These are phyloP conservation scores for Metschnikowia cerradonensis DNA, from an alignment of 805 yeast species.

Conservation along the genomic window DNA sequence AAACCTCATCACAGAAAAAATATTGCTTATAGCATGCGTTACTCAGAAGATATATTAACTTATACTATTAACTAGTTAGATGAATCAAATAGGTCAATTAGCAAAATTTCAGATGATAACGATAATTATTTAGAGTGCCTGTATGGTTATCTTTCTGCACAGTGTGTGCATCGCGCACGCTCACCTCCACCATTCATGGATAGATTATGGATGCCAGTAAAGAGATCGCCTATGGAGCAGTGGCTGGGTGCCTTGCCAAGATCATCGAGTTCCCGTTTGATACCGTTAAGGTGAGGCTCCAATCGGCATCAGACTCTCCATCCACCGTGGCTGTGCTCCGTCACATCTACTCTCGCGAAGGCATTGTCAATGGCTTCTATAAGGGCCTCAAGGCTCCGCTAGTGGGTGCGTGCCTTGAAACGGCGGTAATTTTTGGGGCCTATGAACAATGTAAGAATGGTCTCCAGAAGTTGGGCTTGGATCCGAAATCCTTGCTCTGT, in stretches of 20 bases:
- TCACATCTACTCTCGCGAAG: conserved; percentile 64
- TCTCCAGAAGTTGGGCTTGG: conserved; percentile 9
- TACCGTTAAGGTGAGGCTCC: conserved; percentile 84
- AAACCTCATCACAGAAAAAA: too few relatives aligned
- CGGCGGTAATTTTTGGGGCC: conserved; percentile 70
- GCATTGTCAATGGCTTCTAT: conserved; percentile 68
- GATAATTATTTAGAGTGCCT: too few relatives aligned
- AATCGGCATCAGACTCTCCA: conserved; percentile 44
- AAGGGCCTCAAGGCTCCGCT: conserved; percentile 78
- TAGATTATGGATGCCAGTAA: conserved; percentile 19
- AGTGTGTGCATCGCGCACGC: background rate
- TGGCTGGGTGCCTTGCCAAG: conserved; percentile 82
- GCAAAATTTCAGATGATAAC: too few relatives aligned
- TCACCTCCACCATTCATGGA: background rate
- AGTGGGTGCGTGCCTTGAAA: conserved; percentile 86
- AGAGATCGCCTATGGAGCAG: conserved; percentile 48
- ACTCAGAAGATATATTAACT: too few relatives aligned
- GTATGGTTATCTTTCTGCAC: background rate
- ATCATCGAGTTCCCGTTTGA: conserved; percentile 89
- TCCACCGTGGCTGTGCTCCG: conserved; percentile 66
- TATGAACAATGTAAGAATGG: conserved; percentile 35
- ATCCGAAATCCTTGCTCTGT: conserved; percentile 6
- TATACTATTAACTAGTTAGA: too few relatives aligned
- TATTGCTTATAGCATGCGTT: too few relatives aligned
- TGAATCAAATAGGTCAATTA: too few relatives aligned